phyloP scores from a whole-genome alignment of 176 grass and related monocot genomes.

The Leersia perrieri region DNA sequence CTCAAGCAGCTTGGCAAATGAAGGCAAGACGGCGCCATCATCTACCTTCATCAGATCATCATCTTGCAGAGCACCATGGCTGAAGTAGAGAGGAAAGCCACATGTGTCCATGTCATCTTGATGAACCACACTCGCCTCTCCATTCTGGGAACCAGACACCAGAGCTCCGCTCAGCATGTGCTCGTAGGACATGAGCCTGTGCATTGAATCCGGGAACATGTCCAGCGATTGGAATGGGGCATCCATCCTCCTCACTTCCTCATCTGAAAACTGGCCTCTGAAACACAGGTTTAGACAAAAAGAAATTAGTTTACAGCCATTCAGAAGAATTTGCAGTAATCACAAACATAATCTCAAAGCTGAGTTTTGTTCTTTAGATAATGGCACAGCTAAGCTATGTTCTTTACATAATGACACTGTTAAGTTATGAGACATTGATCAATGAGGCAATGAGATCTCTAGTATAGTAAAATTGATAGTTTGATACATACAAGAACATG shows the following conservation, averaged over 20 bases:
- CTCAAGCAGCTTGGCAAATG: background rate
- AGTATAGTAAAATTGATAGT: no score
- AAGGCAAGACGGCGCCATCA: background rate
- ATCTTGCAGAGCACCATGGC: slow-evolving; percentile 37
- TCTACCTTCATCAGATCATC: background rate
- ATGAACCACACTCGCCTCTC: background rate
- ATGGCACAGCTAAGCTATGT: no score
- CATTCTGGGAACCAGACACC: background rate
- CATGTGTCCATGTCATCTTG: slow-evolving; percentile 37
- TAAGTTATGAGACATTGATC: background rate
- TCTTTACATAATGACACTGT: no score
- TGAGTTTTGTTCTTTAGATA: background rate
- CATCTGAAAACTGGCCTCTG: slow-evolving; percentile 52
- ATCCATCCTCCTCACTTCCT: slow-evolving; percentile 49
- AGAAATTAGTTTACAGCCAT: background rate
- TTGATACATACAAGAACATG: slow-evolving; percentile 52
- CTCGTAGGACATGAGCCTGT: slow-evolving; percentile 45
- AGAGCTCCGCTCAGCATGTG: slow-evolving; percentile 37
- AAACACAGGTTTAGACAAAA: background rate
- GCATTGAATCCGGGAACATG: slow-evolving; percentile 56
- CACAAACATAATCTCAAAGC: background rate
- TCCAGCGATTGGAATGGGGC: slow-evolving; percentile 44
- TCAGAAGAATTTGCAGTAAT: background rate
- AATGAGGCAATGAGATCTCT: slow-evolving; percentile 12
- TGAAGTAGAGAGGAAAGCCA: slow-evolving; percentile 53